These are phyloP conservation scores for Apiospora marii DNA, from an alignment of 2,329 filamentous ascomycete species.

Conservation along the genomic window DNA sequence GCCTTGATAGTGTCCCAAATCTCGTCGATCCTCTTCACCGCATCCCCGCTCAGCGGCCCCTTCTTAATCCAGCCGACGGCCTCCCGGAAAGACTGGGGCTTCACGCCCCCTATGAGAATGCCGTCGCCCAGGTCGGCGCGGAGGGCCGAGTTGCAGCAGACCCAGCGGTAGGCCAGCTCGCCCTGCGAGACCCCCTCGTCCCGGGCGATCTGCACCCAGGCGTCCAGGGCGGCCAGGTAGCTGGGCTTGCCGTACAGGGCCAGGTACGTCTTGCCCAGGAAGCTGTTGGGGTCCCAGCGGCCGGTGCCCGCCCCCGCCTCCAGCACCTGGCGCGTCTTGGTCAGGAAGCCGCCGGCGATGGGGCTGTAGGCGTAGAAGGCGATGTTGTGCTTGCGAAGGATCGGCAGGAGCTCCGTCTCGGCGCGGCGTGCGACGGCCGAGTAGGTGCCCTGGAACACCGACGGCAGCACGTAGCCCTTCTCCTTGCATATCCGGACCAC, in stretches of 20 bases:
- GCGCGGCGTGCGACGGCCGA: slow-evolving; percentile 51
- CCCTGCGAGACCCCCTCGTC: slow-evolving; percentile 24
- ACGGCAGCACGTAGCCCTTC: slow-evolving; percentile 50
- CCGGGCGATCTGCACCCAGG: slow-evolving; percentile 16
- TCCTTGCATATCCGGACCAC: slow-evolving; percentile 52
- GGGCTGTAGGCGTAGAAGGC: slow-evolving; percentile 52
- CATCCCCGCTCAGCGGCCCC: slow-evolving; percentile 14
- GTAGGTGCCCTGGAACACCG: slow-evolving; percentile 57
- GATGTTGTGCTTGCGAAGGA: slow-evolving; percentile 51
- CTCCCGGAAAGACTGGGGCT: slow-evolving; percentile 22
- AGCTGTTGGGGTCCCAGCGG: slow-evolving; percentile 24
- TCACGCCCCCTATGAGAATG: slow-evolving; percentile 25
- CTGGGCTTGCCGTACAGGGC: slow-evolving; percentile 25
- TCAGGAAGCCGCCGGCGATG: slow-evolving; percentile 30
- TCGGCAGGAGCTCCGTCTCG: slow-evolving; percentile 52
- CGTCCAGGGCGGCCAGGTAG: slow-evolving; percentile 28
- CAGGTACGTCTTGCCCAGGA: slow-evolving; percentile 21
- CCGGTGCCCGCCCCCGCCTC: slow-evolving; percentile 19
- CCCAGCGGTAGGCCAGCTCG: slow-evolving; percentile 28
- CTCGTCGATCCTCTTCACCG: neutral
- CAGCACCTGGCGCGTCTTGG: slow-evolving; percentile 21
- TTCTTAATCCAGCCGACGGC: slow-evolving; percentile 11
- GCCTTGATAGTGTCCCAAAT: slow-evolving; percentile 21
- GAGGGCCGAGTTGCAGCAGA: slow-evolving; percentile 23
- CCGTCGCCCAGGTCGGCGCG: slow-evolving; percentile 23